Evolutionary conservation across 164 flowering plant genomes (phyloP).

Genomic region (Vitis labrusca): DNA sequence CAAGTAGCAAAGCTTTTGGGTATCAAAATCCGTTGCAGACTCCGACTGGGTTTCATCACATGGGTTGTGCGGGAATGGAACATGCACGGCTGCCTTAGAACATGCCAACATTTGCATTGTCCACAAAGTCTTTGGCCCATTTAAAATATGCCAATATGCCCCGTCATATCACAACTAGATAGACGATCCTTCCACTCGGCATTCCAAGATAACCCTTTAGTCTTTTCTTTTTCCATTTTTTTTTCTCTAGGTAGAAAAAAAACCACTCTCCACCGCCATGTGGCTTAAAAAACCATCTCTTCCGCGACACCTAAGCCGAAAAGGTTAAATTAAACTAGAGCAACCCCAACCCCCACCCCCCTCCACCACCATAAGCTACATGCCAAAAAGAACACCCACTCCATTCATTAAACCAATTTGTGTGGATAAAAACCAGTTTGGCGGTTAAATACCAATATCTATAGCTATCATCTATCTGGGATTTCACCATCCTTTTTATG

Average conservation of each 20-base stretch:
- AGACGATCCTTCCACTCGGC: conserved; percentile 16
- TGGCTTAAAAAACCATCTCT: conserved; percentile 11
- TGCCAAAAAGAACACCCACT: conserved; percentile 11
- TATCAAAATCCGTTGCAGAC: background rate
- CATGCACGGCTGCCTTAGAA: conserved; percentile 33
- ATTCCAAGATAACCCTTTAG: conserved; percentile 14
- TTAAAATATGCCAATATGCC: conserved; percentile 7
- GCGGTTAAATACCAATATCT: conserved; percentile 3
- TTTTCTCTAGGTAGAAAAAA: too few relatives aligned
- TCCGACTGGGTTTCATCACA: conserved; percentile 21
- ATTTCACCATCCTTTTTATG: background rate
- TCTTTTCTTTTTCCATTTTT: background rate
- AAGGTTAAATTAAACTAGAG: background rate
- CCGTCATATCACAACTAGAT: conserved; percentile 20
- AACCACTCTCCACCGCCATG: too few relatives aligned
- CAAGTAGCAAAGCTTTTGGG: too few relatives aligned
- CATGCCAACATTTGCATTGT: conserved; percentile 24
- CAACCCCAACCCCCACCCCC: background rate
- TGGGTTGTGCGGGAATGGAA: conserved; percentile 24
- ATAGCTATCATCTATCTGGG: background rate
- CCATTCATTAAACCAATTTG: background rate
- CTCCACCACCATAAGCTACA: background rate
- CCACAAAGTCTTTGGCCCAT: conserved; percentile 10
- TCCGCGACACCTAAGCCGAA: conserved; percentile 2
- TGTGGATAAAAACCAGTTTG: conserved; percentile 2